Conservation (phyloP, 164 flowering plant genomes). For the Stephania cephalantha region DNA sequence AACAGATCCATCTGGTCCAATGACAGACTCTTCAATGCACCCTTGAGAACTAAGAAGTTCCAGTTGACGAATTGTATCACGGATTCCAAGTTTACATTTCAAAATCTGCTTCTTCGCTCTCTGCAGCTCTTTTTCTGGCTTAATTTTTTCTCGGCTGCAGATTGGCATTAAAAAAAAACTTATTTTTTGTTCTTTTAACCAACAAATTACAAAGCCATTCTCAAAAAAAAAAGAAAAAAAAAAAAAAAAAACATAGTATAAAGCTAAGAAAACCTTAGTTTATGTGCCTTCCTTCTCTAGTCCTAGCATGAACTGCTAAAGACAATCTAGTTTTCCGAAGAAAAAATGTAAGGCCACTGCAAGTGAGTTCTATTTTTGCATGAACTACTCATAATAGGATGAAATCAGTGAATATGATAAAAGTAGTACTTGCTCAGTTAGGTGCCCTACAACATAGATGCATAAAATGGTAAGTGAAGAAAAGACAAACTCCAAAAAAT, state of each 20-base stretch:
- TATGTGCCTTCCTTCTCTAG: neutral
- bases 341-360: neutral
- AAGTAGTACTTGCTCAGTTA: neutral
- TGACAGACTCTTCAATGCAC: constrained; percentile 61
- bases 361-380: neutral
- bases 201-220: neutral
- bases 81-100: constrained; percentile 86
- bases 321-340: neutral
- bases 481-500: neutral
- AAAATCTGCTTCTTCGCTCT: constrained; percentile 84
- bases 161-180: constrained; percentile 7
- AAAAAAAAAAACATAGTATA: too few species aligned
- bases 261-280: too few species aligned
- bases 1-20: constrained; percentile 85
- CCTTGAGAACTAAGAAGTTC: constrained; percentile 73
- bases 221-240: neutral
- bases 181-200: neutral
- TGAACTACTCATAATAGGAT: neutral
- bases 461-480: neutral
- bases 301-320: neutral
- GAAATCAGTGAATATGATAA: neutral
- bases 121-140: constrained; percentile 80
- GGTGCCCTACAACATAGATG: neutral
- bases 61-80: constrained; percentile 80
- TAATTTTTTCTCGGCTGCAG: constrained; percentile 90